A percentile compares a stretch with the other conserved stretches of the same genome.
These are phyloP conservation scores for Arachnomyces sp. DNA, from an alignment of 2,329 filamentous ascomycete genomes.

Conservation along the genomic window DNA sequence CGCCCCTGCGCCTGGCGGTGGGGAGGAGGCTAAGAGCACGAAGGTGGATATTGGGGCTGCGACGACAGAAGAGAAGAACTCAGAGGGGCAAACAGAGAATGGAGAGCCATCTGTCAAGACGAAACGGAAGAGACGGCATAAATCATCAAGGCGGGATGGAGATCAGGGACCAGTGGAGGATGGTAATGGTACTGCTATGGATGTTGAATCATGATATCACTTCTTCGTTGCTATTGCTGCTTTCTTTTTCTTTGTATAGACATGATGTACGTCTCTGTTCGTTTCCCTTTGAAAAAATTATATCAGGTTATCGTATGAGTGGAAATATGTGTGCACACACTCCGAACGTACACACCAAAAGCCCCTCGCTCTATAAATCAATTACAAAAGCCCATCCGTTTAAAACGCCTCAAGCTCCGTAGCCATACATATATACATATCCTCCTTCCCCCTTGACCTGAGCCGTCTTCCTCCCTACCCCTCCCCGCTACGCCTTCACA, in stretches of 20 bases:
- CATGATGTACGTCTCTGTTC: no score
- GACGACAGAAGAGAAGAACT: not conserved
- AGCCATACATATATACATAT: not conserved
- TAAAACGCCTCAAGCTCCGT: no score
- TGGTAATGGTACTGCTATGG: constrained; percentile 3
- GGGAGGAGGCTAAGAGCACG: constrained; percentile 14
- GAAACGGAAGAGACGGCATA: constrained; percentile 16
- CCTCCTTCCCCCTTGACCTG: not conserved
- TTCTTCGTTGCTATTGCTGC: not conserved
- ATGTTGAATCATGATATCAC: constrained; percentile 8
- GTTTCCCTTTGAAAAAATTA: no score
- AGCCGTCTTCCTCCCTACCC: not conserved
- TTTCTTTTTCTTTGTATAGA: not conserved
- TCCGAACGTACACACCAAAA: constrained; percentile 4
- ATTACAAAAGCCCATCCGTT: no score
- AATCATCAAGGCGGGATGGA: constrained; percentile 7
- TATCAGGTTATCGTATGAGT: no score
- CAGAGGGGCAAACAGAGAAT: not conserved
- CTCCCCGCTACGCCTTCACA: constrained; percentile 3
- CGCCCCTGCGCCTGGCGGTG: constrained; percentile 5
- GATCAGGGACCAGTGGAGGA: not conserved
- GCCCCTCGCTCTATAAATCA: not conserved
- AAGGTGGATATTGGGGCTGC: constrained; percentile 8
- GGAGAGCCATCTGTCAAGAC: constrained; percentile 9
- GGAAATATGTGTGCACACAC: no score